These are phyloP conservation scores for Trifolium dubium DNA, from an alignment of 306 rosid genomes.

Conservation along the genomic window DNA sequence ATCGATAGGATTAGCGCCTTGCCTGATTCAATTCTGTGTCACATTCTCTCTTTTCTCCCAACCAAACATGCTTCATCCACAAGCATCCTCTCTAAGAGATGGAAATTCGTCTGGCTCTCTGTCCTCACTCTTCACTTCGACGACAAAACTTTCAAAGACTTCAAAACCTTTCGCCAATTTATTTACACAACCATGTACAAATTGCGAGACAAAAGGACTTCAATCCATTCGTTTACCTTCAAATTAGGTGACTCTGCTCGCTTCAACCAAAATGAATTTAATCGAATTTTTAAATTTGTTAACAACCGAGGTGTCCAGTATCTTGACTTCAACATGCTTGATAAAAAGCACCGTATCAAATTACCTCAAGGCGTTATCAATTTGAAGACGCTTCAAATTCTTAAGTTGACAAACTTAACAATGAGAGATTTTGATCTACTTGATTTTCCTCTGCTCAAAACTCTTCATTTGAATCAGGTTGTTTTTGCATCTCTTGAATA, in stretches of 20 bases:
- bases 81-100: conserved; percentile 37
- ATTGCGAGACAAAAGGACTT: background rate
- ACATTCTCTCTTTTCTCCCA: conserved; percentile 4
- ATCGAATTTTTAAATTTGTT: background rate
- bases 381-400: too few relatives aligned
- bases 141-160: background rate
- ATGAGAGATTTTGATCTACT: too few relatives aligned
- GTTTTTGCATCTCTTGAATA: too few relatives aligned
- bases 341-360: too few relatives aligned
- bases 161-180: background rate
- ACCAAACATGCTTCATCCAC: conserved; percentile 27
- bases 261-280: background rate
- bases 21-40: background rate
- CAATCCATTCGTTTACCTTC: background rate
- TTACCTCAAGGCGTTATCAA: too few relatives aligned
- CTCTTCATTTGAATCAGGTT: too few relatives aligned
- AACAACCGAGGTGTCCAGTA: background rate
- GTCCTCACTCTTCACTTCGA: background rate
- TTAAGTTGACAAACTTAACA: too few relatives aligned
- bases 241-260: background rate
- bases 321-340: background rate
- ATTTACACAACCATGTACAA: background rate
- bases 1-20: background rate
- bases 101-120: conserved; percentile 36
- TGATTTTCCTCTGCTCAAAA: too few relatives aligned